Evolutionary conservation across 2,329 filamentous ascomycete species (phyloP).

Genomic region (Xylariaceae sp.): DNA sequence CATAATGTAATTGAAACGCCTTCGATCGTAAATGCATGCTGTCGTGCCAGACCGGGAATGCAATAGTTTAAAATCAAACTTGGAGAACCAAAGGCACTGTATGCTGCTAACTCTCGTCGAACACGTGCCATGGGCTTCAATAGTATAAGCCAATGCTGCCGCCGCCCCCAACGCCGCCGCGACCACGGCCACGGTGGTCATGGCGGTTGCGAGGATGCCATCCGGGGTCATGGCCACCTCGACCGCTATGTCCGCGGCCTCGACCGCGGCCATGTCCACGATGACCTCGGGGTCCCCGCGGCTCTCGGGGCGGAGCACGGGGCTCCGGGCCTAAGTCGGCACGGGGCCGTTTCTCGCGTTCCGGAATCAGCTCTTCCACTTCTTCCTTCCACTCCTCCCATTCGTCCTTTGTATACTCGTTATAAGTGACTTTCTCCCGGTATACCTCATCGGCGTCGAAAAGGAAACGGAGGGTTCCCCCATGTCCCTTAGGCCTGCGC

Average conservation of each 20-base stretch:
- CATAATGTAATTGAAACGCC: slow-evolving; percentile 5
- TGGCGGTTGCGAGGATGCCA: slow-evolving; percentile 30
- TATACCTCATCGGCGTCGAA: slow-evolving; percentile 73
- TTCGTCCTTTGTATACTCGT: slow-evolving; percentile 66
- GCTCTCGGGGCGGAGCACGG: slow-evolving; percentile 26
- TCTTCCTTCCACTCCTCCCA: slow-evolving; percentile 75
- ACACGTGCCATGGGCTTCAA: slow-evolving; percentile 2
- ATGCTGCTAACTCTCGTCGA: no score
- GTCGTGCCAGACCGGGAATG: slow-evolving; percentile 4
- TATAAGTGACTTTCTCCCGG: slow-evolving; percentile 64
- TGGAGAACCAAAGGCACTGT: background rate
- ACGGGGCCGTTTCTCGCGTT: slow-evolving; percentile 24
- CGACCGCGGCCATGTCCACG: slow-evolving; percentile 28
- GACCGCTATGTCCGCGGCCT: slow-evolving; percentile 19
- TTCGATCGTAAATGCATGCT: background rate
- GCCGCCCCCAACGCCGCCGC: slow-evolving; percentile 21
- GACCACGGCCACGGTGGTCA: slow-evolving; percentile 27
- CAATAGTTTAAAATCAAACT: background rate
- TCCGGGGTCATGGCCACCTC: slow-evolving; percentile 27
- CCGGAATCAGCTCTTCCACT: slow-evolving; percentile 59
- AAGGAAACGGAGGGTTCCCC: slow-evolving; percentile 84
- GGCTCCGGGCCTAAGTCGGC: slow-evolving; percentile 26
- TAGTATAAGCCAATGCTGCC: slow-evolving; percentile 24
- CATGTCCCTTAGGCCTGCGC: slow-evolving; percentile 34
- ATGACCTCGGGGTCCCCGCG: slow-evolving; percentile 22